Percentiles rank a stretch among this genome's conserved stretches.
phyloP scores from a whole-genome alignment of 345 rosid species.

The Reutealis trisperma region DNA sequence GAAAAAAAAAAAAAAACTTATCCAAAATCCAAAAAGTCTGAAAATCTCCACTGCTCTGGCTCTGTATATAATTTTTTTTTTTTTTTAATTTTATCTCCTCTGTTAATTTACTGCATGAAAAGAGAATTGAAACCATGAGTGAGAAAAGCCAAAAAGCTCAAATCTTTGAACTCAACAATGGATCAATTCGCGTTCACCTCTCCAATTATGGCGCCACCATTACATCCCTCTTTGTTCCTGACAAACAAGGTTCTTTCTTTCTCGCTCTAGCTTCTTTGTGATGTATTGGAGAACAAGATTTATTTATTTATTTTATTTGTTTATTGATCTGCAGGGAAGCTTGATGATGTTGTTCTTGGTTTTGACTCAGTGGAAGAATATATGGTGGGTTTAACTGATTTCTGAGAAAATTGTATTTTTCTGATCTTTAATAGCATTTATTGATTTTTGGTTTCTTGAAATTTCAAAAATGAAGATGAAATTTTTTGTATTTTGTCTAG shows the following conservation, averaged over 20 bases:
- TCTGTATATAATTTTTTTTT: too few relatives aligned
- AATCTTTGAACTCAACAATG: constrained; percentile 20
- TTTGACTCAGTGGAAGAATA: constrained; percentile 81
- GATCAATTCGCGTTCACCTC: constrained; percentile 1
- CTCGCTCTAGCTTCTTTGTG: background rate
- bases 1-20: too few relatives aligned
- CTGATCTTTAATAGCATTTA: background rate
- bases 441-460: background rate
- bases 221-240: constrained; percentile 69
- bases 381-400: constrained; percentile 42
- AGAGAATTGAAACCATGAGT: background rate
- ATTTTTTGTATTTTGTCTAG: background rate
- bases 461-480: background rate
- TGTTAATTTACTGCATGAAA: too few relatives aligned
- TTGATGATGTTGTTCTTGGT: constrained; percentile 79
- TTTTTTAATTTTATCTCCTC: too few relatives aligned
- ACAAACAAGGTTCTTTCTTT: constrained; percentile 59
- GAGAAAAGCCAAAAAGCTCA: background rate
- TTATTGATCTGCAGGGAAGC: constrained; percentile 45
- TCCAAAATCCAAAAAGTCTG: background rate
- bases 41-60: background rate
- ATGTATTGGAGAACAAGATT: background rate
- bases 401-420: background rate
- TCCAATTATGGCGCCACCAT: constrained; percentile 28
- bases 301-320: background rate